Evolutionary conservation across 2,329 filamentous ascomycete genomes (phyloP), one percentile per base, ranked within the genome.

Genomic region (Podosphaera leucotricha): DNA sequence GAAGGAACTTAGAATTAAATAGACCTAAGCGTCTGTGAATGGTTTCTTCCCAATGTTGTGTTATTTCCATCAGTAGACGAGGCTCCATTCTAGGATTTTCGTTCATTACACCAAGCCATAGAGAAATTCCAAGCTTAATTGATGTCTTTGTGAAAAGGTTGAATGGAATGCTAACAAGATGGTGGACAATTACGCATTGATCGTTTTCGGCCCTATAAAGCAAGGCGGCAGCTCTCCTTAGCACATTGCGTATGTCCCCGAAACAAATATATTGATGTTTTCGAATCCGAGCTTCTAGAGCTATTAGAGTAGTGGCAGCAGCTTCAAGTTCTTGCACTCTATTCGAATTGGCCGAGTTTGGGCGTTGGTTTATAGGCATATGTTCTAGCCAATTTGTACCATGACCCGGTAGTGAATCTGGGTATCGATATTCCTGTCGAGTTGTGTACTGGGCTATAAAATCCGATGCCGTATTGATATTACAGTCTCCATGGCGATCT

Each of bases 361-460:
- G 71, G 69, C 44, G 67, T 54, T 49, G 66, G 49, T 68, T 68
- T 42, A 70, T 57, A 15, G 67, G 67, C 66, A 75, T 70, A 46
- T 71, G 68, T 39, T 67, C 69, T 43, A 79, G 62, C 64, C 79
- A 71, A 55, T 80, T 75, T 47, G 70, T 66, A 47, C 77, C 75
- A 48, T 77, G 72, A 46, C 80, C 76, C 1, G 77, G 74, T 33
- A 80, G 64, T 2, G 75, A 71, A 57, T 93, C 84, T 10, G 84
- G 75, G 56, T 87, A 87, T 46, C 86, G 77, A 60, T 98, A 98
- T 56, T 93, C 86, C 58, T 98, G 92, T 33, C 90, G 80, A 21
- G 85, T 92, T 2, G 87, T 95, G 59, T 98, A 98, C 57, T 98
- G 87, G 1, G 90, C 85, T 56, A 98, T 75, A 54, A 98, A 93